Conservation (phyloP, 1,139 yeast species). For the Taphrina sp. region DNA sequence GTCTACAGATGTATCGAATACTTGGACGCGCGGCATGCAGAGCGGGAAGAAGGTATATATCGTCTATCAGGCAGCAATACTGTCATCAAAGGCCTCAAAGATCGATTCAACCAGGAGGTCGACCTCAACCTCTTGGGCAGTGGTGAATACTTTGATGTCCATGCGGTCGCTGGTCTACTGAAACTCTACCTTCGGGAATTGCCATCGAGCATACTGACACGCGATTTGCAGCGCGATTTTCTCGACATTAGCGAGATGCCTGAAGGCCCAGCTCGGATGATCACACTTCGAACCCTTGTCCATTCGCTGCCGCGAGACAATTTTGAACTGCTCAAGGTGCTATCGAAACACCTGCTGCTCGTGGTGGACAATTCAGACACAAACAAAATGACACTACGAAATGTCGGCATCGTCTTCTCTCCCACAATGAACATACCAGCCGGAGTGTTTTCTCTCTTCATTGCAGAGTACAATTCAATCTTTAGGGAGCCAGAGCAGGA, state of each 20-base stretch:
- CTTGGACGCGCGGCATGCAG: conserved; percentile 65
- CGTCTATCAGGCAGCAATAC: conserved; percentile 87
- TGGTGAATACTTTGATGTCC: conserved; percentile 44
- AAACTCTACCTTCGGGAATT: conserved; percentile 72
- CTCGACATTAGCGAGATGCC: conserved; percentile 42
- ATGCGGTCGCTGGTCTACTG: conserved; percentile 74
- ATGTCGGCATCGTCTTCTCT: conserved; percentile 78
- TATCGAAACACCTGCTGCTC: conserved; percentile 64
- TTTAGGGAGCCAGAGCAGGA: conserved; percentile 44
- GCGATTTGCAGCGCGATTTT: conserved; percentile 48
- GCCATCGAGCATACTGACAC: conserved; percentile 64
- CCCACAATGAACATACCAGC: conserved; percentile 76
- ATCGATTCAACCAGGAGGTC: conserved; percentile 55
- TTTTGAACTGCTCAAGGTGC: conserved; percentile 59
- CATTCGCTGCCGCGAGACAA: conserved; percentile 52
- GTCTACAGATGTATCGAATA: conserved; percentile 73
- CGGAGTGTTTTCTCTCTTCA: conserved; percentile 60
- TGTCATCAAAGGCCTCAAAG: conserved; percentile 68
- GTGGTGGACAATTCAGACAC: conserved; percentile 61
- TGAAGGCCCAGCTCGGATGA: conserved; percentile 43
- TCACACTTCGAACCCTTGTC: conserved; percentile 44
- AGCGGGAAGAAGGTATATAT: conserved; percentile 86
- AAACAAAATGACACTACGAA: conserved; percentile 80
- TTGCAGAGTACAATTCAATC: conserved; percentile 63
- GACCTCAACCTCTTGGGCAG: conserved; percentile 64